Evolutionary conservation across 345 rosid species (phyloP).

Genomic region (Mangifera indica): DNA sequence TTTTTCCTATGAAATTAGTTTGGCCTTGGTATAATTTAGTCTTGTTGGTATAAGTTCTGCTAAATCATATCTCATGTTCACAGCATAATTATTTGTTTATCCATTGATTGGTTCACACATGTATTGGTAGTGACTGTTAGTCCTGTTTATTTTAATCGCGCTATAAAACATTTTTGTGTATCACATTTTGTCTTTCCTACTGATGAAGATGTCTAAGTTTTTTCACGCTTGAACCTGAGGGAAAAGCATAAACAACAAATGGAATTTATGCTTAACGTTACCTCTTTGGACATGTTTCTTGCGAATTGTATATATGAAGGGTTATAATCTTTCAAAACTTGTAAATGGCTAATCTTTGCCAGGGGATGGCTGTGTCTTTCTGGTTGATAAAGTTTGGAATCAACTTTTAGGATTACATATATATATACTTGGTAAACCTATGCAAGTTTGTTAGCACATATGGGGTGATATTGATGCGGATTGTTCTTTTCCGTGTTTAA

Average conservation of each 20-base stretch:
- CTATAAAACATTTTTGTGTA: neutral
- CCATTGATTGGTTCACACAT: slow-evolving; percentile 13
- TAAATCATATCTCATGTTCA: neutral
- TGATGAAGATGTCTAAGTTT: neutral
- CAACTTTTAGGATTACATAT: slow-evolving; percentile 13
- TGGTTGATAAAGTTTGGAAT: slow-evolving; percentile 1
- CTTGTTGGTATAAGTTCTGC: neutral
- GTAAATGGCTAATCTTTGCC: neutral
- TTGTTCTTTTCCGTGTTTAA: neutral
- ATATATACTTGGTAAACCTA: slow-evolving; percentile 1
- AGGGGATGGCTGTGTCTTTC: neutral
- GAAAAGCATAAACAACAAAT: neutral
- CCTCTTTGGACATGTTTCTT: no score
- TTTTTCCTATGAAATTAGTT: neutral
- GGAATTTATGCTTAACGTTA: no score
- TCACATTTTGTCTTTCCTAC: no score
- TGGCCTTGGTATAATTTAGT: neutral
- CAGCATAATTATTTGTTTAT: slow-evolving; percentile 9
- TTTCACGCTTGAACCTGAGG: neutral
- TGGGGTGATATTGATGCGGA: neutral
- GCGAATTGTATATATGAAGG: neutral
- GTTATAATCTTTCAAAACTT: neutral
- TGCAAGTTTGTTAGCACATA: slow-evolving; percentile 6
- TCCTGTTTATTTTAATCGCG: neutral
- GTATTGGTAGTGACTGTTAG: slow-evolving; percentile 20